These are phyloP conservation scores for Mariannaea elegans DNA, from an alignment of 2,329 filamentous ascomycete species.

Conservation along the genomic window DNA sequence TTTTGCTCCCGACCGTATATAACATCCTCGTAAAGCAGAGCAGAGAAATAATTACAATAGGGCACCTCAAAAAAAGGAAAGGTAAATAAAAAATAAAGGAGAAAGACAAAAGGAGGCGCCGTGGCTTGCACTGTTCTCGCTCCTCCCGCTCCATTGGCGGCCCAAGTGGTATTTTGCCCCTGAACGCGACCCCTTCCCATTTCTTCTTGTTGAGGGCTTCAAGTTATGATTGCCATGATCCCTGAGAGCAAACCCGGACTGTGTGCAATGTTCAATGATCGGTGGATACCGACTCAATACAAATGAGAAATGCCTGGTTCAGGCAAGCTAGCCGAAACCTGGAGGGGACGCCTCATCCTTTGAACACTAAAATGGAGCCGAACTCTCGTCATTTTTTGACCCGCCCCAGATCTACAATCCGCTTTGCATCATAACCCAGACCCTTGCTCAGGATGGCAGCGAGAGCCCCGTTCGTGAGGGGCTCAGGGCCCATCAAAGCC, in stretches of 20 bases:
- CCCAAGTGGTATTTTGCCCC: conserved; percentile 5
- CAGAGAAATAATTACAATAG: too few species aligned
- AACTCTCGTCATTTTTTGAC: conserved; percentile 15
- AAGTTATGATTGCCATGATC: not conserved
- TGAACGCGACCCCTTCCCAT: not conserved
- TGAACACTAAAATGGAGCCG: conserved; percentile 13
- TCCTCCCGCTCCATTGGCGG: conserved; percentile 6
- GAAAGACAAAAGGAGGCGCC: not conserved
- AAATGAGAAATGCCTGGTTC: not conserved
- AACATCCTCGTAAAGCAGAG: not conserved
- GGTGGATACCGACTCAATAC: not conserved
- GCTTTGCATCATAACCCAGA: conserved; percentile 20
- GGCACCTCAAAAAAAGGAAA: not conserved
- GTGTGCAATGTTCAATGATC: not conserved
- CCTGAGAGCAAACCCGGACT: not conserved
- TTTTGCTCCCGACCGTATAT: conserved; percentile 1
- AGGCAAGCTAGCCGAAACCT: conserved; percentile 3
- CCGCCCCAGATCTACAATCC: conserved; percentile 22
- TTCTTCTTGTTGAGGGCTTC: not conserved
- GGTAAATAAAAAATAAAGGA: conserved; percentile 1
- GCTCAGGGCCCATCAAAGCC: conserved; percentile 4
- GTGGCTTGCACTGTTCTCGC: conserved; percentile 4
- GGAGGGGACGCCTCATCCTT: conserved; percentile 6
- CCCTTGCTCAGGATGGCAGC: conserved; percentile 7
- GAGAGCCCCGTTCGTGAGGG: conserved; percentile 4